Base-by-base conservation (phyloP, 2,329 filamentous ascomycete genomes). In the Colletotrichum cordylinicola region DNA sequence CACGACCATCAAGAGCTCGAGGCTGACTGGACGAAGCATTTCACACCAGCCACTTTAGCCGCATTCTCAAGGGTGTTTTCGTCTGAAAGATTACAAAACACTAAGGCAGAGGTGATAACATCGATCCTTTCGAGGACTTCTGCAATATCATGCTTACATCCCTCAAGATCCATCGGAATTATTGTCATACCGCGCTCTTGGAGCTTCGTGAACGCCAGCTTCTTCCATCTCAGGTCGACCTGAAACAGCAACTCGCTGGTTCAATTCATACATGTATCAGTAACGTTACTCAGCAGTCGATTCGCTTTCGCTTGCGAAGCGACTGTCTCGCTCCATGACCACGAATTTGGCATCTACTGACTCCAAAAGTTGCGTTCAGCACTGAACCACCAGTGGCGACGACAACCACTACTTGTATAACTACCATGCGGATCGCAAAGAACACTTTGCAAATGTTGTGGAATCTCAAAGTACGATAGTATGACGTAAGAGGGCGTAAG, bases 1-100 rank as follows among this genome's bases (percentile, higher is more conserved):
- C 16, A 88, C 81, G 0, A 87, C 86, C 27, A 84, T 85, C 73
- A 87, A 90, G 67, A 83, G 35, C 35, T 37, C 7, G 15, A 16
- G 16, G 35, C 85, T 77, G 87, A 88, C 4, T 89, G 89, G 37
- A 91, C 84, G 77, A 90, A 91, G 60, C 90, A 86, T 76, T 86
- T 84, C 16, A 90, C 86, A 1, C 88, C 87, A 6, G 86, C 87
- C 48, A 82, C 82, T 76, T 89, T 88, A 2, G 87, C 85, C 2
- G 89, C 89, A 39, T 85, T 85, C 55, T 85, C 84, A 4, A 91
- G 82, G 4, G 83, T 82, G 12, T 87, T 85, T 77, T 91, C 86
- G 13, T 85, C 83, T 33, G 83, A 79, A 43, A 85, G 81, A 62
- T 80, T 80, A 4, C 77, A 78, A 6, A 82, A 81, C 27, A 80